These are phyloP conservation scores for Ascosphaera aggregata DNA, from an alignment of 2,329 filamentous ascomycete genomes.

Conservation along the genomic window DNA sequence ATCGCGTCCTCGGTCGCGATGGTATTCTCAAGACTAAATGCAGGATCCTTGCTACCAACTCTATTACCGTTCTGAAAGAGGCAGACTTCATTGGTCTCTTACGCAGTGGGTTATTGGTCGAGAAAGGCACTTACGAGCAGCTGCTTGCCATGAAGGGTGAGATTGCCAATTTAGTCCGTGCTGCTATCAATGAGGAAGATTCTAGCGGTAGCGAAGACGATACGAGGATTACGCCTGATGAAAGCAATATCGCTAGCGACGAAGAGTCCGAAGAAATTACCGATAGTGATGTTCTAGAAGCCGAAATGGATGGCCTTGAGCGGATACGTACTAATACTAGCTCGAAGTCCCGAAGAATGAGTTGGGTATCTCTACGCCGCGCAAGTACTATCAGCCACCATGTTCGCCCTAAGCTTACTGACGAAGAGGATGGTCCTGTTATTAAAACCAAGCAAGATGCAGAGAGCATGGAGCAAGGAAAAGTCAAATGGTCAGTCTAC, in stretches of 20 bases:
- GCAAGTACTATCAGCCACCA: slow-evolving; percentile 82
- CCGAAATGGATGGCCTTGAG: slow-evolving; percentile 50
- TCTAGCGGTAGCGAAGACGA: slow-evolving; percentile 25
- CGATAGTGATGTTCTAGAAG: slow-evolving; percentile 30
- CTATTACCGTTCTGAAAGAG: slow-evolving; percentile 72
- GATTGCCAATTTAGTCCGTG: slow-evolving; percentile 62
- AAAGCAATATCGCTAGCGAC: slow-evolving; percentile 22
- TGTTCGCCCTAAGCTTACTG: slow-evolving; percentile 57
- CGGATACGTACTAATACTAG: slow-evolving; percentile 43
- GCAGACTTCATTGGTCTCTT: slow-evolving; percentile 75
- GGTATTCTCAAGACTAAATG: slow-evolving; percentile 72
- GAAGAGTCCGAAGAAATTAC: slow-evolving; percentile 34
- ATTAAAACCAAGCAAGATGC: slow-evolving; percentile 67
- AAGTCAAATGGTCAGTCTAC: slow-evolving; percentile 95
- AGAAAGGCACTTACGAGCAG: slow-evolving; percentile 76
- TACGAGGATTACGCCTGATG: neutral
- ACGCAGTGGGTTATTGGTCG: slow-evolving; percentile 58
- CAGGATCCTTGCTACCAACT: slow-evolving; percentile 80
- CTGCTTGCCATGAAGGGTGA: slow-evolving; percentile 86
- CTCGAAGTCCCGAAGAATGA: slow-evolving; percentile 33
- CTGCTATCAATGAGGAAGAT: slow-evolving; percentile 32
- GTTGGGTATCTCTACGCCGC: slow-evolving; percentile 59
- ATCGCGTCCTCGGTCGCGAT: slow-evolving; percentile 70
- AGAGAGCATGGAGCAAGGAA: slow-evolving; percentile 80
- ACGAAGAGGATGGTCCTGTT: slow-evolving; percentile 41